Conservation (phyloP, 2,329 filamentous ascomycete species). For the Penicillium sp. region DNA sequence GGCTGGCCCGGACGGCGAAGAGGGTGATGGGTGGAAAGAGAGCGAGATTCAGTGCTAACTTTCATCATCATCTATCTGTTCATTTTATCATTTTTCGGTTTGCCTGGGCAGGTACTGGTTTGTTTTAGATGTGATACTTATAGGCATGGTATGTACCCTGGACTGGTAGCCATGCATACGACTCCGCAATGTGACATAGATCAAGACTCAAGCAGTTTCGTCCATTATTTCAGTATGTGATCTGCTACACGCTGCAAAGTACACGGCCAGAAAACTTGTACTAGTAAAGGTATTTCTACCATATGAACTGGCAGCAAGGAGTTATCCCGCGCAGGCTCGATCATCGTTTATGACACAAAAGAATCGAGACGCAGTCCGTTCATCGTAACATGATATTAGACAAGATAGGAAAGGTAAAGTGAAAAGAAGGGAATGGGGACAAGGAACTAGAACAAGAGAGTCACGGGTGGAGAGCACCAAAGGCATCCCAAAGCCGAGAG, state of each 20-base stretch:
- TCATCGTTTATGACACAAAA: constrained; percentile 20
- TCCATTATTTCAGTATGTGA: too few species aligned
- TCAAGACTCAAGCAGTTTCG: too few species aligned
- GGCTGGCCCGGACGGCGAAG: constrained; percentile 44
- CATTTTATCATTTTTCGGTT: constrained; percentile 1
- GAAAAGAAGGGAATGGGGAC: constrained; percentile 6
- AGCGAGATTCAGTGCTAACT: constrained; percentile 59
- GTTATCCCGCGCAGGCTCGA: constrained; percentile 12
- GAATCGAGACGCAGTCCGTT: constrained; percentile 21
- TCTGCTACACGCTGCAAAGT: too few species aligned
- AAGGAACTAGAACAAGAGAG: constrained; percentile 7
- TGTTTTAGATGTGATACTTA: too few species aligned
- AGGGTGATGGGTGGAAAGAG: constrained; percentile 58
- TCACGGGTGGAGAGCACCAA: background rate
- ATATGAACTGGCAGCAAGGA: constrained; percentile 3
- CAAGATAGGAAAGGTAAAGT: constrained; percentile 15
- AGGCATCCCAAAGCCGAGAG: constrained; percentile 1
- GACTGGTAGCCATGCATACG: too few species aligned
- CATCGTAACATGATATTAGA: constrained; percentile 25
- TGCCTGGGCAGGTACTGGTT: constrained; percentile 4
- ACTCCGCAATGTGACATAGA: too few species aligned
- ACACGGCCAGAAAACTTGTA: background rate
- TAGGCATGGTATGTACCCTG: too few species aligned
- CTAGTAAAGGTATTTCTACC: background rate
- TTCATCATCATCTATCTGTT: constrained; percentile 3